Base-by-base conservation (phyloP, 2,329 filamentous ascomycete species). In the Metarhizium rileyi region DNA sequence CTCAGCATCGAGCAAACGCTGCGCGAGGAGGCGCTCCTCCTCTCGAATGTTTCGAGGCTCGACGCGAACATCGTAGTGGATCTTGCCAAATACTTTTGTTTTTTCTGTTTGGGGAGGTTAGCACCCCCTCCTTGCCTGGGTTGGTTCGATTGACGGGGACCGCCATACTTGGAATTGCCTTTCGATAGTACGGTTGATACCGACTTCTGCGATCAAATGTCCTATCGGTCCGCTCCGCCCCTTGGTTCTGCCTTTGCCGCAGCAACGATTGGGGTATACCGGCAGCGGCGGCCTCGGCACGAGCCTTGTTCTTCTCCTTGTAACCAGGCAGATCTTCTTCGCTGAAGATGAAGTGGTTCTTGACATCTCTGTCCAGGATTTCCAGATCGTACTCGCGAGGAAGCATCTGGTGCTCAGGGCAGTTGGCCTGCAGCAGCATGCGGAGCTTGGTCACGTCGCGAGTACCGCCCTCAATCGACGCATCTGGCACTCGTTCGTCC, bases 281-380 rank as follows among this genome's bases (percentile, higher is more conserved):
- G 18, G 73, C 75, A 42, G 74, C 77, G 3, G 77, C 69, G 8
- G 77, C 75, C 48, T 80, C 75, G n/a, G 74, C 72, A 46, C 76
- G 72, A 44, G 69, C 68, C 58, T 74, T 77, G 61, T 77, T 78
- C 63, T 64, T 64, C 16, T 63, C 65, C 57, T 69, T 69, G 60
- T 65, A 70, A 16, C 65, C 60, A 1, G 90, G 87, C 22, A 95
- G 77, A 61, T 97, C 89, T 65, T 95, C 90, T 68, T 98, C 93
- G 38, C 86, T 90, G 63, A 98, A 98, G 50, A 97, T 74, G 63
- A 86, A 95, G 20, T 90, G 93, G 67, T 95, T 96, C 60, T 80
- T 81, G 30, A 91, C 81, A n/a, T 78, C 65, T 49, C 66, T 61
- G 46, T 75, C 73, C 49, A 69, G 83, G 44, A 89, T 75, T 44